Conservation (phyloP, 768 basidiomycete genomes). For the Amanita exitialis region DNA sequence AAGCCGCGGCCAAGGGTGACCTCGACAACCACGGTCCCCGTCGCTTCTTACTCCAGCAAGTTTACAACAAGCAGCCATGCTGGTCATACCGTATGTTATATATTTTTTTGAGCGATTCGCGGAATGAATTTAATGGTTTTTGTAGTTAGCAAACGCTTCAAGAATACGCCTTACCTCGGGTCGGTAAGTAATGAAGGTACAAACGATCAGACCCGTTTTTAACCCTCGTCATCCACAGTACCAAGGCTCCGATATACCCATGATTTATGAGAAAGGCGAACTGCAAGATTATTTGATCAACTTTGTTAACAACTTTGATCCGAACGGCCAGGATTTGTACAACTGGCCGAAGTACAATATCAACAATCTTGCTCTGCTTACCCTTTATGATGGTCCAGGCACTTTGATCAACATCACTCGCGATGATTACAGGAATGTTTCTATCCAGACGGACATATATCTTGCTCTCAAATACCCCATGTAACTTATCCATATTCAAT, state of each 20-base stretch:
- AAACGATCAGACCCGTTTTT: not conserved
- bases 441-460: too few species aligned
- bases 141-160: constrained; percentile 15
- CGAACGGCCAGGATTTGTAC: constrained; percentile 18
- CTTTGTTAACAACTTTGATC: constrained; percentile 24
- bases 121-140: not conserved
- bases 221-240: constrained; percentile 12
- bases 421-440: not conserved
- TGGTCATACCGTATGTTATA: constrained; percentile 34
- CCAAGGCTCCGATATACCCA: constrained; percentile 23
- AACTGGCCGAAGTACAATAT: constrained; percentile 23
- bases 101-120: too few species aligned
- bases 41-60: constrained; percentile 24
- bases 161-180: constrained; percentile 14
- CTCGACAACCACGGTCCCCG: constrained; percentile 22
- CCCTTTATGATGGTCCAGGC: not conserved
- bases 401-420: not conserved
- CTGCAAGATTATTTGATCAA: constrained; percentile 25
- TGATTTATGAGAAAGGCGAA: constrained; percentile 19
- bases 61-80: constrained; percentile 23
- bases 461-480: too few species aligned
- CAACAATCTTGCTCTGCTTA: not conserved
- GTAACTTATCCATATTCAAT: too few species aligned
- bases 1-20: constrained; percentile 28
- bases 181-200: constrained; percentile 5